phyloP scores from a whole-genome alignment of 768 basidiomycete genomes.

The Leucosporidium yakuticum region DNA sequence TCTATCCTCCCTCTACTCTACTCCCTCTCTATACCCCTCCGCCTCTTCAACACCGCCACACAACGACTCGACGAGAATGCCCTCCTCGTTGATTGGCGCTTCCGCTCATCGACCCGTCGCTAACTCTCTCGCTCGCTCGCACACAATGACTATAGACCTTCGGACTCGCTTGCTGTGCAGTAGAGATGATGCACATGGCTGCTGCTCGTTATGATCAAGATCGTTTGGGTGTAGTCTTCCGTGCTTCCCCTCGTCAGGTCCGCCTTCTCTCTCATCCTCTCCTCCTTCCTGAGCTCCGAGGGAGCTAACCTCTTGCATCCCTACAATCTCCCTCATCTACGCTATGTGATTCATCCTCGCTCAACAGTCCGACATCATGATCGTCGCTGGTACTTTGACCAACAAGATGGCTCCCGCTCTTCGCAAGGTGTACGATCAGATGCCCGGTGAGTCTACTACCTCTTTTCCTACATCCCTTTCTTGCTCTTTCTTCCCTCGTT shows the following conservation, averaged over 20 bases:
- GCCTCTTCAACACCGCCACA: background rate
- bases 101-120: background rate
- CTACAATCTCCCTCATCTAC: background rate
- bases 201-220: constrained; percentile 98
- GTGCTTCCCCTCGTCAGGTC: constrained; percentile 78
- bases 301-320: too few relatives aligned
- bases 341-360: too few relatives aligned
- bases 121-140: background rate
- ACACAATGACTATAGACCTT: constrained; percentile 21
- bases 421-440: constrained; percentile 78
- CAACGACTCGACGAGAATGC: background rate
- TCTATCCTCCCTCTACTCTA: background rate
- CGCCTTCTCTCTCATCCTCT: background rate
- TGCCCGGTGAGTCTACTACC: background rate
- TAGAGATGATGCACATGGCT: constrained; percentile 99
- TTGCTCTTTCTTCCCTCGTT: background rate
- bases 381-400: constrained; percentile 95
- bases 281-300: too few relatives aligned
- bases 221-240: constrained; percentile 92
- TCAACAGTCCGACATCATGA: constrained; percentile 99
- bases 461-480: too few relatives aligned
- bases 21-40: background rate
- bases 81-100: background rate
- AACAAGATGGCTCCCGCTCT: constrained; percentile 99
- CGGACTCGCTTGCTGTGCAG: constrained; percentile 98